phyloP scores from a whole-genome alignment of 345 rosid species.

The Physaria fendleri region DNA sequence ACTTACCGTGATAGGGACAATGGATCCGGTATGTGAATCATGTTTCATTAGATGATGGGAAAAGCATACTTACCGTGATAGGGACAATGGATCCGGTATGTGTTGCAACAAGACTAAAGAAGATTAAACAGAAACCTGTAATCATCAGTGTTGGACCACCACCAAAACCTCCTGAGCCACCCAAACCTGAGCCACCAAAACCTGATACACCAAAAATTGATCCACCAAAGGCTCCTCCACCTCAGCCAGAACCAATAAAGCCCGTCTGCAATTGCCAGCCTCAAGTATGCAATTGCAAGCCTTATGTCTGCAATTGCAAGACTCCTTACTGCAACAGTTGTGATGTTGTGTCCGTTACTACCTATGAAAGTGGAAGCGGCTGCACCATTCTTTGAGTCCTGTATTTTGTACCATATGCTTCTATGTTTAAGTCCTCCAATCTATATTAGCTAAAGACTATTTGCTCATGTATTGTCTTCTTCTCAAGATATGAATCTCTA shows the following conservation, averaged over 20 bases:
- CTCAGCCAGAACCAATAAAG: not conserved
- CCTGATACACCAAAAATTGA: slow-evolving; percentile 15
- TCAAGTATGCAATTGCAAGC: too few relatives aligned
- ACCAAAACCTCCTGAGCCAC: slow-evolving; percentile 22
- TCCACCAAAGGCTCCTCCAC: too few relatives aligned
- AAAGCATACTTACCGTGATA: slow-evolving; percentile 25
- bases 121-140: slow-evolving; percentile 33
- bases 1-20: slow-evolving; percentile 32
- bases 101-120: slow-evolving; percentile 15
- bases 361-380: slow-evolving; percentile 31
- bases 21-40: slow-evolving; percentile 34
- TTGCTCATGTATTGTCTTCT: not conserved
- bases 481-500: not conserved
- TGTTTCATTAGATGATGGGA: slow-evolving; percentile 19
- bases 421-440: slow-evolving; percentile 13
- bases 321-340: slow-evolving; percentile 23
- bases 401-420: not conserved
- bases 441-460: slow-evolving; percentile 1
- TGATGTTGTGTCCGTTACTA: slow-evolving; percentile 27
- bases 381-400: slow-evolving; percentile 25
- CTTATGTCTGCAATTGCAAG: too few relatives aligned
- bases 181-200: not conserved
- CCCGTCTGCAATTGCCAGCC: too few relatives aligned
- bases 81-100: slow-evolving; percentile 35
- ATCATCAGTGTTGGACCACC: slow-evolving; percentile 31